phyloP scores from a whole-genome alignment of 352 stramenopile species.

The Globisporangium canariense region DNA sequence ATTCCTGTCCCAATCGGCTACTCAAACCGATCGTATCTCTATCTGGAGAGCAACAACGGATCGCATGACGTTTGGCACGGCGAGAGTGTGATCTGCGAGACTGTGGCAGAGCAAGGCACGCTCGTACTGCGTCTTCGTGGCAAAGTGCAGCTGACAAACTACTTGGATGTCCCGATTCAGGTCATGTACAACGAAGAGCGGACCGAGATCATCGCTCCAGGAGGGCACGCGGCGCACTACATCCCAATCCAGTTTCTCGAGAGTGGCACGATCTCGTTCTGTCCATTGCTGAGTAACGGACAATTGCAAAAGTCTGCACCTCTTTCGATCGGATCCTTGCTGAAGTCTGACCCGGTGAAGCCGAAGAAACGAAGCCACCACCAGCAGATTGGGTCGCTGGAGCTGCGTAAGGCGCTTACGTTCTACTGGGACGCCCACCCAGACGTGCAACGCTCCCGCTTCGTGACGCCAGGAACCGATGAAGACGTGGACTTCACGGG shows the following conservation, averaged over 20 bases:
- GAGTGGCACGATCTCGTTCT: constrained; percentile 64
- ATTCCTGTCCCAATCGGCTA: constrained; percentile 87
- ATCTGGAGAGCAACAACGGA: constrained; percentile 63
- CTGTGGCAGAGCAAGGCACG: constrained; percentile 80
- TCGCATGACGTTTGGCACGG: constrained; percentile 68
- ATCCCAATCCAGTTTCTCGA: constrained; percentile 81
- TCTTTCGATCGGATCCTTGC: constrained; percentile 56
- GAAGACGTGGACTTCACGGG: constrained; percentile 12
- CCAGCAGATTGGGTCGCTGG: constrained; percentile 52
- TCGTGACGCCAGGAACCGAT: neutral
- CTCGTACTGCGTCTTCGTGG: constrained; percentile 74
- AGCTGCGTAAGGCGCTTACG: constrained; percentile 61
- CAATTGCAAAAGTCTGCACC: constrained; percentile 55
- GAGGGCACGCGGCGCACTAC: constrained; percentile 55
- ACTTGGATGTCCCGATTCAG: constrained; percentile 65
- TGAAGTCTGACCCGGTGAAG: constrained; percentile 33
- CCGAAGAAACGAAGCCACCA: constrained; percentile 25
- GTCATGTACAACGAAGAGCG: constrained; percentile 73
- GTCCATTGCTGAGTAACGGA: constrained; percentile 55
- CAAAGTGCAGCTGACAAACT: constrained; percentile 79
- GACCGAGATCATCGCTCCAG: constrained; percentile 46
- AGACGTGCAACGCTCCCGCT: constrained; percentile 11
- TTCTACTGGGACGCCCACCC: constrained; percentile 72
- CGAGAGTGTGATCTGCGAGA: constrained; percentile 83
- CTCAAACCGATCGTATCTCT: constrained; percentile 82